Percentiles rank a stretch among this genome's conserved stretches.
Conservation (phyloP, 192 early-diverging fungal species). For the Backusella parvicylindrica region DNA sequence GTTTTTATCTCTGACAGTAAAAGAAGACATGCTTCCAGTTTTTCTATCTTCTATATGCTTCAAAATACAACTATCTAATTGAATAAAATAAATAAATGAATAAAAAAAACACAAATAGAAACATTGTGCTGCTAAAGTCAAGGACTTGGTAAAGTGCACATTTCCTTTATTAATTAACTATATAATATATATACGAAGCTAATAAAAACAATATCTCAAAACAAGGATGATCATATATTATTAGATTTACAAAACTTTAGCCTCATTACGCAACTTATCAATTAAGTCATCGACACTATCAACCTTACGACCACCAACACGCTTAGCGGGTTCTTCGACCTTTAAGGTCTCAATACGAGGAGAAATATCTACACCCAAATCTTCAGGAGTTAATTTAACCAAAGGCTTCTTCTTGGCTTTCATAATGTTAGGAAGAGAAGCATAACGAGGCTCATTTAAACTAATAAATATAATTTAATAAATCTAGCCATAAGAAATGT, state of each 20-base stretch:
- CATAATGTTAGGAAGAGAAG: slow-evolving; percentile 95
- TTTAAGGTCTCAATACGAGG: slow-evolving; percentile 84
- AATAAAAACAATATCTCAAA: not conserved
- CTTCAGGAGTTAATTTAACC: slow-evolving; percentile 69
- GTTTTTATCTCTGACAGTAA: no score
- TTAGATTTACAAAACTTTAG: slow-evolving; percentile 59
- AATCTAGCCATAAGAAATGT: not conserved
- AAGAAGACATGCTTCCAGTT: no score
- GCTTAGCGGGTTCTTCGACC: slow-evolving; percentile 90
- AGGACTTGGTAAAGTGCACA: not conserved
- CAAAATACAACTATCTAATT: not conserved
- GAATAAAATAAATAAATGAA: no score
- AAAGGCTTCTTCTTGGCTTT: slow-evolving; percentile 99
- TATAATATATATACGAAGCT: not conserved
- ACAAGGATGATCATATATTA: not conserved
- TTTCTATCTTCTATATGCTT: no score
- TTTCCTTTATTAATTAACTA: not conserved
- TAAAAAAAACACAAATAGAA: no score
- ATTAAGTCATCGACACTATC: slow-evolving; percentile 93
- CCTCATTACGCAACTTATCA: slow-evolving; percentile 84
- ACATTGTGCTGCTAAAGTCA: not conserved
- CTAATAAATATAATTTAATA: slow-evolving; percentile 26
- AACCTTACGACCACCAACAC: slow-evolving; percentile 89
- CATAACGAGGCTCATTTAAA: slow-evolving; percentile 94
- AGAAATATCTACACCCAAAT: slow-evolving; percentile 82